Conservation (phyloP, 345 rosid species). For the Melaleuca quinquenervia region DNA sequence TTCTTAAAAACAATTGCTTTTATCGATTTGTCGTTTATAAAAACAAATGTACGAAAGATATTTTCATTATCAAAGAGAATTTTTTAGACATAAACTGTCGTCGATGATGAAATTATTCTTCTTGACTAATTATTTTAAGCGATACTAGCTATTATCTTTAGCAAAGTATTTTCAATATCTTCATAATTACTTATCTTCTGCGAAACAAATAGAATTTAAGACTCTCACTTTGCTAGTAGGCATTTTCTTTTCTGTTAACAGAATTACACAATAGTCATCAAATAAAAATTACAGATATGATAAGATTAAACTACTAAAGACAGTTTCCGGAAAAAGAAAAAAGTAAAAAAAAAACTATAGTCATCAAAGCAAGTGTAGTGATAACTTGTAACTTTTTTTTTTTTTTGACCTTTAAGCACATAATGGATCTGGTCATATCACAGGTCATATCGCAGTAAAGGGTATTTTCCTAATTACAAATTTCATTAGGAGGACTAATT, state of each 20-base stretch:
- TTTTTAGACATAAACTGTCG: not conserved
- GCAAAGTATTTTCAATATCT: too few relatives aligned
- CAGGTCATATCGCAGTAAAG: too few relatives aligned
- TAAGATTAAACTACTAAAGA: not conserved
- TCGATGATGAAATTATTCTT: not conserved
- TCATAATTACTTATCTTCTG: too few relatives aligned
- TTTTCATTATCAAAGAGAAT: not conserved
- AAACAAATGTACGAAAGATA: not conserved
- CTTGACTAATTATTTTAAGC: not conserved
- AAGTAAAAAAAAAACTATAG: too few relatives aligned
- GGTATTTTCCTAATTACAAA: not conserved
- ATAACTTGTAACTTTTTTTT: not conserved
- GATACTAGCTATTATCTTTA: too few relatives aligned
- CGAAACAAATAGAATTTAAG: too few relatives aligned
- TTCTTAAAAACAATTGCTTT: not conserved
- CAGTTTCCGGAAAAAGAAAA: too few relatives aligned
- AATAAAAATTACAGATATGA: not conserved
- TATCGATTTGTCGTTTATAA: not conserved
- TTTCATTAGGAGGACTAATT: not conserved
- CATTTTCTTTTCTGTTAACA: not conserved
- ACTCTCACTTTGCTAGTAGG: not conserved
- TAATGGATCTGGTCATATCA: not conserved
- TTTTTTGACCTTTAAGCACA: not conserved
- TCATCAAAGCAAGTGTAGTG: not conserved
- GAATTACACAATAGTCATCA: not conserved